Base-by-base conservation (phyloP, 306 rosid species). In the Carpinus viminea region DNA sequence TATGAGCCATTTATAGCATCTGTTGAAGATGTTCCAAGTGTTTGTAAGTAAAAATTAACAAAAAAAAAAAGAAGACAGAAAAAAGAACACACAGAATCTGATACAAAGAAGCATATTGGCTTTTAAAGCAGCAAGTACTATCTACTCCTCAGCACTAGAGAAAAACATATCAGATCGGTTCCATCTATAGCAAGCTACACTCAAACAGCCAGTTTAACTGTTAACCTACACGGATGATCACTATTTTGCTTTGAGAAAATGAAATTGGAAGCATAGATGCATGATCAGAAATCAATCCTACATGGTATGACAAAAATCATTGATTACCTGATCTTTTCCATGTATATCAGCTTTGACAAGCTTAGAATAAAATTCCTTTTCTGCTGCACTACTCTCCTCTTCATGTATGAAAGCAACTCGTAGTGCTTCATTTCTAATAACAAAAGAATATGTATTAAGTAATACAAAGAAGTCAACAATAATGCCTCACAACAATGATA, bases 351-450 rank as follows among this genome's bases (percentile, higher is more conserved):
- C 98, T 86, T 95, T 95, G 51, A 95, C 97, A 84, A 95, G 98
- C 93, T 92, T 95, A 65, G 98, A 95, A 86, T 87, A 91, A 78
- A 87, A 92, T 76, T 88, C 91, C 73, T 76, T 87, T 28, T 89
- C 97, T 74, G 73, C 46, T 66, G 83, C 76, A 69, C 73, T 79
- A 75, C 65, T 81, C 78, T 95, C 98, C 83, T 95, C 98, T 24
- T 74, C 85, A 70, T 95, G 98, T 76, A 95, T 95, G 86, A 92
- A 95, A 70, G 98, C 98, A 85, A 95, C 98, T 65, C 98, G 97
- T 73, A 95, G 98, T 81, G 93, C 98, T 82, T 95, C 98, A 85
- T 95, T 95, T 87, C 98, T 95, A 82, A 77, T 31, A 81, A 74
- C 76, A 79, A 74, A 68, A 28, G 34, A 74, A 51, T 34, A 64